Conservation (phyloP, 192 early-diverging fungal species). For the Coemansia sp. region DNA sequence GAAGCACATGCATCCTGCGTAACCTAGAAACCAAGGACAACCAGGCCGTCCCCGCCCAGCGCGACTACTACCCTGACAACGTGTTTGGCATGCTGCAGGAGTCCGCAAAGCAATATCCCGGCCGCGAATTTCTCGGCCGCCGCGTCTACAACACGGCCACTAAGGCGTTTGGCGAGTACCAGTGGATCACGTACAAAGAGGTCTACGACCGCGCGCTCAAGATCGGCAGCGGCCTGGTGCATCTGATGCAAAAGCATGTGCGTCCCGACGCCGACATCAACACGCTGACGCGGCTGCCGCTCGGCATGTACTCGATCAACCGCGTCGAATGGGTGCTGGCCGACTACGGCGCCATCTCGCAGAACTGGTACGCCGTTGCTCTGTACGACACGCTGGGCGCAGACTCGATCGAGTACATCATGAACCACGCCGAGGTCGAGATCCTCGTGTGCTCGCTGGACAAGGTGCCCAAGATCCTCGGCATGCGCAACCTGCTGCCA, state of each 20-base stretch:
- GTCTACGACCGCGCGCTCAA: slow-evolving; percentile 58
- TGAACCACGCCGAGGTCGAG: slow-evolving; percentile 79
- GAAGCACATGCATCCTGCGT: slow-evolving; percentile 45
- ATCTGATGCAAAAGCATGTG: slow-evolving; percentile 56
- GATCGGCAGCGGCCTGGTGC: slow-evolving; percentile 69
- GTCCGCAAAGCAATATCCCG: slow-evolving; percentile 55
- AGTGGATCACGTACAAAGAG: slow-evolving; percentile 70
- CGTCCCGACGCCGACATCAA: slow-evolving; percentile 34
- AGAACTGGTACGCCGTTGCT: slow-evolving; percentile 67
- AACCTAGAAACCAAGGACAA: slow-evolving; percentile 40
- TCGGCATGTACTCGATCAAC: slow-evolving; percentile 76
- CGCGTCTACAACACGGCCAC: slow-evolving; percentile 60
- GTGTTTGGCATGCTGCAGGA: slow-evolving; percentile 43
- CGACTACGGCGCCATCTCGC: slow-evolving; percentile 63
- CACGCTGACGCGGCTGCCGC: slow-evolving; percentile 32
- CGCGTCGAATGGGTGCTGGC: slow-evolving; percentile 73
- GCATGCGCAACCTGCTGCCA: slow-evolving; percentile 60
- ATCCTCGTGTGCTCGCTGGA: slow-evolving; percentile 65
- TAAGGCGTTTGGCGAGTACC: slow-evolving; percentile 62
- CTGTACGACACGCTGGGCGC: slow-evolving; percentile 89
- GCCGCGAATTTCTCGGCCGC: slow-evolving; percentile 63
- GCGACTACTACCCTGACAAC: slow-evolving; percentile 33
- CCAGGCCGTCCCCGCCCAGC: slow-evolving; percentile 17
- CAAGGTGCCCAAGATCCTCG: slow-evolving; percentile 60
- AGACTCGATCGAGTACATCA: slow-evolving; percentile 77